A percentile compares a stretch with the other conserved stretches of the same genome.
phyloP scores from a whole-genome alignment of 208 protist genomes.

The Leishmania gerbilli region DNA sequence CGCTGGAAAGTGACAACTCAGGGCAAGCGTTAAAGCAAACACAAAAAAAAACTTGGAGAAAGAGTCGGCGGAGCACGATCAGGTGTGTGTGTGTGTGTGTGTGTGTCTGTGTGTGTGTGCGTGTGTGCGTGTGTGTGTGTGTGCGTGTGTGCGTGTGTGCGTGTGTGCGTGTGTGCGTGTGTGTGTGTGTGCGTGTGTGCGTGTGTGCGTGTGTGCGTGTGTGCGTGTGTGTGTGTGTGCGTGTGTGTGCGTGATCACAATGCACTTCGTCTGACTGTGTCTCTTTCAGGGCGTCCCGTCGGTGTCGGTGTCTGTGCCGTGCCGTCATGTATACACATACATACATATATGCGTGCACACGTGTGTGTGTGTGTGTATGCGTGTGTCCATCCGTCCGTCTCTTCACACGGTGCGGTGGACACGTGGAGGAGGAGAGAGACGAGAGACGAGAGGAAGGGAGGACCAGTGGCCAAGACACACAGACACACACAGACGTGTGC shows the following conservation, averaged over 20 bases:
- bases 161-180: not conserved
- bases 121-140: not conserved
- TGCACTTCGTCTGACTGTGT: not conserved
- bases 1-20: no score
- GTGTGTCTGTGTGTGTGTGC: not conserved
- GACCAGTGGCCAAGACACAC: not conserved
- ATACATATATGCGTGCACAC: no score
- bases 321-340: no score
- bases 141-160: no score
- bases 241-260: not conserved
- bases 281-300: no score
- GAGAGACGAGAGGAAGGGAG: not conserved
- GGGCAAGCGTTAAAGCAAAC: no score
- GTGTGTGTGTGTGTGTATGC: not conserved
- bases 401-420: not conserved
- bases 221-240: not conserved
- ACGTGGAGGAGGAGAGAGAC: not conserved
- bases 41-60: not conserved
- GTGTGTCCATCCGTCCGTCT: not conserved
- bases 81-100: not conserved
- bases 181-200: no score
- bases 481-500: no score
- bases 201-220: no score
- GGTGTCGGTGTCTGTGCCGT: no score
- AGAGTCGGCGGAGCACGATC: not conserved